Evolutionary conservation across 73 alveolate genomes (phyloP).

Genomic region (Tetrahymena elliotti): DNA sequence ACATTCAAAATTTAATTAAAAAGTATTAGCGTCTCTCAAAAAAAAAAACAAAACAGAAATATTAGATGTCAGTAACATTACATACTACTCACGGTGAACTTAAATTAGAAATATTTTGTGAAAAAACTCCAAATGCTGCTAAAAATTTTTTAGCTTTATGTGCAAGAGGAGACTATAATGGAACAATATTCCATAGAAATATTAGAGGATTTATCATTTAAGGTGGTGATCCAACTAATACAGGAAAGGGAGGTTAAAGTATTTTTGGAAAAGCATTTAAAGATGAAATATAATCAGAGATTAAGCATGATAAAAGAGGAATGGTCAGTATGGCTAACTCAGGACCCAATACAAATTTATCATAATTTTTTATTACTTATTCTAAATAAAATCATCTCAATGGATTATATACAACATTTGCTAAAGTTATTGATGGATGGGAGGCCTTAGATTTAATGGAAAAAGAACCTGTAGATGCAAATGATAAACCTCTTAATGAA

Average conservation of each 20-base stretch:
- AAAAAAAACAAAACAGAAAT: neutral
- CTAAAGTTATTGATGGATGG: constrained; percentile 58
- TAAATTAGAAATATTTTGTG: constrained; percentile 51
- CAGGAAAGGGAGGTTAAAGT: constrained; percentile 66
- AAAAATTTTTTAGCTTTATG: constrained; percentile 51
- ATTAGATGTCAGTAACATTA: constrained; percentile 54
- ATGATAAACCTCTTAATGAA: constrained; percentile 49
- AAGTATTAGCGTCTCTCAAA: neutral
- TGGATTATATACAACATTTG: constrained; percentile 56
- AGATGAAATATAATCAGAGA: constrained; percentile 44
- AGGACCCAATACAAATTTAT: constrained; percentile 46
- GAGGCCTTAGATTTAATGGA: constrained; percentile 57
- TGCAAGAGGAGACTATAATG: constrained; percentile 49
- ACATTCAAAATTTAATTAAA: neutral
- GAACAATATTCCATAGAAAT: constrained; percentile 54
- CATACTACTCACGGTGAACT: constrained; percentile 57
- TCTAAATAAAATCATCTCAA: constrained; percentile 50
- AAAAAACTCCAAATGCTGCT: constrained; percentile 45
- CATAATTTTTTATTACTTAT: constrained; percentile 64
- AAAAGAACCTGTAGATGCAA: constrained; percentile 58
- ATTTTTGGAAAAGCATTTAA: constrained; percentile 47
- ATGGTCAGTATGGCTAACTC: constrained; percentile 60
- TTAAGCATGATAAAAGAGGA: constrained; percentile 66
- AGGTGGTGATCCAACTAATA: constrained; percentile 74
- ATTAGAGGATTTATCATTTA: constrained; percentile 52